Percentiles rank a stretch among this genome's conserved stretches.
phyloP scores from a whole-genome alignment of 2,329 filamentous ascomycete genomes.

The Zasmidium angulare region DNA sequence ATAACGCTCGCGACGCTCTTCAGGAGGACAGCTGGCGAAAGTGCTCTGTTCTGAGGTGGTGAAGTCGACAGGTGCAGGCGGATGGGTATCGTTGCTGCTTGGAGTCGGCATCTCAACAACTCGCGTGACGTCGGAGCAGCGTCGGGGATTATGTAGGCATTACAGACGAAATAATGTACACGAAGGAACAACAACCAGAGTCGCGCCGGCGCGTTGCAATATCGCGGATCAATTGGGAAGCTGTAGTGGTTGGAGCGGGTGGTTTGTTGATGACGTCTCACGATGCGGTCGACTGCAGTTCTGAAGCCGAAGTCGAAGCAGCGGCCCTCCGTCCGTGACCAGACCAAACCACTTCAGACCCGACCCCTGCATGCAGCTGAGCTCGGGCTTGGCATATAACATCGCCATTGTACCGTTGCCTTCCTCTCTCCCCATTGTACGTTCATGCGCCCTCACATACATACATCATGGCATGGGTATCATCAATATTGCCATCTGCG shows the following conservation, averaged over 20 bases:
- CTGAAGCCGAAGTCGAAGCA: not conserved
- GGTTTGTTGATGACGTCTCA: conserved; percentile 1
- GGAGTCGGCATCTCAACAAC: conserved; percentile 24
- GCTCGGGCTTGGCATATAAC: conserved; percentile 2
- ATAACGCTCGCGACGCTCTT: conserved; percentile 28
- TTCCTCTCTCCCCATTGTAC: not conserved
- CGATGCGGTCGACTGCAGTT: conserved; percentile 1
- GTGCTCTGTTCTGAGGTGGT: conserved; percentile 4
- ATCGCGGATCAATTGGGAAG: not conserved
- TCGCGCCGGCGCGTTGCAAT: conserved; percentile 10
- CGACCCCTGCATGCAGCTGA: not conserved
- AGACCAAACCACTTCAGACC: not conserved
- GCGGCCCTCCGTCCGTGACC: no score
- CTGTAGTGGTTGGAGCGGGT: not conserved
- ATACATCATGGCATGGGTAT: not conserved
- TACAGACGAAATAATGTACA: conserved; percentile 17
- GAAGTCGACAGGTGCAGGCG: conserved; percentile 4
- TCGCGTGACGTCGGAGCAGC: conserved; percentile 24
- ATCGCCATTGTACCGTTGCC: not conserved
- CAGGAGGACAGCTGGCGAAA: conserved; percentile 44
- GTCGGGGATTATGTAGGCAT: conserved; percentile 14
- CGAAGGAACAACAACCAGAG: conserved; percentile 3
- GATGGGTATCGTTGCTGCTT: conserved; percentile 21
- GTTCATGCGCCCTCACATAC: not conserved
- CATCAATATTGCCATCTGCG: not conserved